Base-by-base conservation (phyloP, 1,284 basidiomycete species). In the Pyrrhoderma lamaoense region DNA sequence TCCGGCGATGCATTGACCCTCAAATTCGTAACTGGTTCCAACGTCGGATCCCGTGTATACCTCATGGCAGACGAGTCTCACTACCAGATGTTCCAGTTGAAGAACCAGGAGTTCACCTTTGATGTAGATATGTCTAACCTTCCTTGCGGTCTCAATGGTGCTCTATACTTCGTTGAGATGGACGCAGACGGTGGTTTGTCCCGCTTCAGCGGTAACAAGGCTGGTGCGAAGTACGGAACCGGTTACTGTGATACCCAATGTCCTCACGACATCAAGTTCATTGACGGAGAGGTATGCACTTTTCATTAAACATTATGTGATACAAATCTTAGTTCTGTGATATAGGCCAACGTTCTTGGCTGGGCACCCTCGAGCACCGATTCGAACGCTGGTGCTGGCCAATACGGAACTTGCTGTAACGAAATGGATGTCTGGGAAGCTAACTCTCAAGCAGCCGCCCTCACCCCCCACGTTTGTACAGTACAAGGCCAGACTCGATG, bases 341-440 rank as follows among this genome's bases (percentile, higher is more conserved):
- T 19, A 8, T 53, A 76, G 71, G 74, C 74, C 49, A 76, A 77
- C 64, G 61, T 70, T 43, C 56, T 54, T 19, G 70, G 67, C 59
- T 78, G 75, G 75, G 62, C 57, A 8, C 56, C 63, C 23, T 66
- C 67, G 0, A 48, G 64, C 45, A 72, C 58, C 59, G 67, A 70
- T 58, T 55, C 66, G 57, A 77, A 76, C 64, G 65, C 73, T 14
- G 75, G 75, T 19, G 63, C 59, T 2, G 74, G 75, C 35, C 44
- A 60, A 18, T 68, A 65, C 58, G 75, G 75, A 34, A 65, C 73
- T 9, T 78, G 75, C 68, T 78, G 75, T 61, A 68, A 61, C 54
- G 75, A 79, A 67, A 76, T 77, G 73, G 76, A 79, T 63, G 67
- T 77, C 61, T 78, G 75, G 75, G 73, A 75, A 62, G 76, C 73